These are phyloP conservation scores for Eurotiales sp. DNA, from an alignment of 2,329 filamentous ascomycete species.

Conservation along the genomic window DNA sequence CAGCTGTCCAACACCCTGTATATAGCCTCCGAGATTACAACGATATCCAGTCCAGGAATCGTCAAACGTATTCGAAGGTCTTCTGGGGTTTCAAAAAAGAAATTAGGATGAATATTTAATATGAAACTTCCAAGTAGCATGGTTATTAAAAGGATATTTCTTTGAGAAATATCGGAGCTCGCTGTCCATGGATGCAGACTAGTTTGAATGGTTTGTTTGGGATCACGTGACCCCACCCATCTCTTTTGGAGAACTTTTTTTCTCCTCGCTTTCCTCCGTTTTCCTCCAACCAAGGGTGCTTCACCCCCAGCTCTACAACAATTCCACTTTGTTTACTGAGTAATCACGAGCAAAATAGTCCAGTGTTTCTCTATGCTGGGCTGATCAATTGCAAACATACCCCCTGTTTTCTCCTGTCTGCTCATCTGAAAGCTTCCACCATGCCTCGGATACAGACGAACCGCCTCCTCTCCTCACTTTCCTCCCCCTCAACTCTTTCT, in stretches of 20 bases:
- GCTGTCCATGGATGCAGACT: no score
- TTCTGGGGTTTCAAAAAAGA: no score
- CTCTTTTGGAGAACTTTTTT: constrained; percentile 14
- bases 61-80: no score
- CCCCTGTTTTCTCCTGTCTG: not conserved
- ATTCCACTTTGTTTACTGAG: not conserved
- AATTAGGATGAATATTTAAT: no score
- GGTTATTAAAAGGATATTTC: not conserved
- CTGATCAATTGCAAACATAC: not conserved
- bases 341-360: not conserved
- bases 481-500: constrained; percentile 25
- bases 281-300: constrained; percentile 14
- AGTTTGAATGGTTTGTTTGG: not conserved
- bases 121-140: no score
- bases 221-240: constrained; percentile 9
- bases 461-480: constrained; percentile 22
- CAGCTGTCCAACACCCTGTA: no score
- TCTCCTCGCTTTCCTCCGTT: constrained; percentile 3
- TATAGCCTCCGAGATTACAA: no score
- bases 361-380: not conserved
- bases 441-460: constrained; percentile 39
- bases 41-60: no score
- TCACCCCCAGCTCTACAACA: constrained; percentile 8
- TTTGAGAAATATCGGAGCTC: not conserved
- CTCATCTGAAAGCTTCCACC: constrained; percentile 12